Evolutionary conservation across 1,284 basidiomycete genomes (phyloP).

Genomic region (Papiliotrema laurentii): DNA sequence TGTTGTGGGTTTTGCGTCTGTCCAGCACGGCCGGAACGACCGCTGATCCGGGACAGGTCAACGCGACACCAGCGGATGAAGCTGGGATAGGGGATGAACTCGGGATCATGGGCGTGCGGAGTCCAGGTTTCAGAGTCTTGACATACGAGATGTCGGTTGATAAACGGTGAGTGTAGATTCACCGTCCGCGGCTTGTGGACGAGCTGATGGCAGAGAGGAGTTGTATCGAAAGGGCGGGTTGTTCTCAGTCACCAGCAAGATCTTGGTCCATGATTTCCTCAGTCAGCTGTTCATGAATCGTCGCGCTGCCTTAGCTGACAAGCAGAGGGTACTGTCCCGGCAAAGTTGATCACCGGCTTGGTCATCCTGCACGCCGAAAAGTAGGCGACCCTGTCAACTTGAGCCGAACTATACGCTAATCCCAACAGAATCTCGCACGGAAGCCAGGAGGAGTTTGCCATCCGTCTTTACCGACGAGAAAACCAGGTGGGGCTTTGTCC

Average conservation of each 20-base stretch:
- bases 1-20: conserved; percentile 53
- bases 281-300: conserved; percentile 43
- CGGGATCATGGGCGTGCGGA: conserved; percentile 82
- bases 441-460: conserved; percentile 83
- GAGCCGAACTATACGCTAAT: not conserved
- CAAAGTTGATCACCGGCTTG: conserved; percentile 81
- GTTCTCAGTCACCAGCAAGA: conserved; percentile 86
- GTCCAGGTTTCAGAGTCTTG: conserved; percentile 77
- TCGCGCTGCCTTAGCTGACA: not conserved
- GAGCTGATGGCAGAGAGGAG: conserved; percentile 58
- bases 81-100: conserved; percentile 87
- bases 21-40: not conserved
- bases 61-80: conserved; percentile 82
- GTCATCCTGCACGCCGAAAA: conserved; percentile 89
- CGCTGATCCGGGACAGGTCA: conserved; percentile 48
- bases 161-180: conserved; percentile 59
- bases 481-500: conserved; percentile 54
- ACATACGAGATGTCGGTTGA: conserved; percentile 77
- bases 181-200: not conserved
- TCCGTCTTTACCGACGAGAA: conserved; percentile 78
- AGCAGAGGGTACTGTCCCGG: conserved; percentile 66
- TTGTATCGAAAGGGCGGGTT: conserved; percentile 84
- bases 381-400: conserved; percentile 49
- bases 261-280: conserved; percentile 93
- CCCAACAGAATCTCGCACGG: conserved; percentile 71